Conservation (phyloP, 169 alveolate genomes). For the Plasmodium gonderi region DNA sequence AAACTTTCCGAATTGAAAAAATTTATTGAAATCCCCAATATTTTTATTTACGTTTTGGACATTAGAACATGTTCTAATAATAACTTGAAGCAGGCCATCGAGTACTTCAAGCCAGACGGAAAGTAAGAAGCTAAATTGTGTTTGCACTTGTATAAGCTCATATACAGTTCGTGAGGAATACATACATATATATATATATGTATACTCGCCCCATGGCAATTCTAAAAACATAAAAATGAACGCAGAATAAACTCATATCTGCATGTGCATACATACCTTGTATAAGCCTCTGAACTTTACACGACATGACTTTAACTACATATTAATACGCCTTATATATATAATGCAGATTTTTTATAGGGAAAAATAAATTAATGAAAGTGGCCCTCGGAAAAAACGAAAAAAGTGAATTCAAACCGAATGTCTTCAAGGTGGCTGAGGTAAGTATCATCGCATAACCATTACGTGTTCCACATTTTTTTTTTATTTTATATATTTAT, state of each 20-base stretch:
- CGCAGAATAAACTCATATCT: not conserved
- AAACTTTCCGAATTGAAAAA: slow-evolving; percentile 46
- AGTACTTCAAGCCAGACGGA: slow-evolving; percentile 67
- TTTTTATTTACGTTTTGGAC: slow-evolving; percentile 51
- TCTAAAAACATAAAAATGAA: not conserved
- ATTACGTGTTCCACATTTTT: not conserved
- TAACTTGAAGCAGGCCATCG: slow-evolving; percentile 64
- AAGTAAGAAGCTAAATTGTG: slow-evolving; percentile 21
- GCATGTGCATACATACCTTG: not conserved
- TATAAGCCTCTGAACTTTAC: not conserved
- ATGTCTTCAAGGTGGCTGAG: slow-evolving; percentile 47
- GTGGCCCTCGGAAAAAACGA: slow-evolving; percentile 42
- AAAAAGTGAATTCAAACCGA: slow-evolving; percentile 49
- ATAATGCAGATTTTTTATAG: slow-evolving; percentile 40
- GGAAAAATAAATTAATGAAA: slow-evolving; percentile 74
- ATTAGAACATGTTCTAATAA: slow-evolving; percentile 64
- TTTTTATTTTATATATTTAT: not conserved
- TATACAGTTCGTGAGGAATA: too few species aligned
- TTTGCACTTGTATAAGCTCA: too few species aligned
- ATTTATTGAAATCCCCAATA: slow-evolving; percentile 35
- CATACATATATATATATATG: not conserved
- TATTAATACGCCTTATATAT: too few species aligned
- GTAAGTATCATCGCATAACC: not conserved
- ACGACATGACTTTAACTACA: too few species aligned
- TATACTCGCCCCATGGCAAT: too few species aligned